Conservation (phyloP, 345 rosid species). For the Bruguiera parviflora region DNA sequence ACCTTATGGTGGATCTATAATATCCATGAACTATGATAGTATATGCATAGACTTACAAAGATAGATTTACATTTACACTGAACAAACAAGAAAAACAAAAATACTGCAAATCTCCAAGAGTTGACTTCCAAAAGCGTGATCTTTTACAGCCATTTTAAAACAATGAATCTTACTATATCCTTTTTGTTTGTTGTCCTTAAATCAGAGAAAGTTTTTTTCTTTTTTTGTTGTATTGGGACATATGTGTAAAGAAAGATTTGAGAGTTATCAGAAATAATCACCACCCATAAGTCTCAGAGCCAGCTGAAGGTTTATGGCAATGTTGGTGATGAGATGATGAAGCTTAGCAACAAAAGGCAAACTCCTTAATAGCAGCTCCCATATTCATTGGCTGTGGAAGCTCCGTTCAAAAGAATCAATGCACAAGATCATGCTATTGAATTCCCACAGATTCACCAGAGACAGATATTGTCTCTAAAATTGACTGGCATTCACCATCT, state of each 20-base stretch:
- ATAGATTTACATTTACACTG: too few relatives aligned
- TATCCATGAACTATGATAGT: too few relatives aligned
- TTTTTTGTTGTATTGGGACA: not conserved
- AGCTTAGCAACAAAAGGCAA: slow-evolving; percentile 10
- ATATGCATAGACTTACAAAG: too few relatives aligned
- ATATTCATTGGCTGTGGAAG: slow-evolving; percentile 9
- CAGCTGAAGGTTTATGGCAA: not conserved
- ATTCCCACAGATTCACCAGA: slow-evolving; percentile 26
- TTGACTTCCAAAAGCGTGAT: not conserved
- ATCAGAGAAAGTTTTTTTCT: too few relatives aligned
- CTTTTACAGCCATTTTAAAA: not conserved
- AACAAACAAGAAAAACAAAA: too few relatives aligned
- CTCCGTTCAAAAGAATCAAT: slow-evolving; percentile 10
- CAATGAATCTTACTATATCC: too few relatives aligned
- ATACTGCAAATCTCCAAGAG: not conserved
- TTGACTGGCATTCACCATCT: slow-evolving; percentile 41
- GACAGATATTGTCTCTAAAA: slow-evolving; percentile 39
- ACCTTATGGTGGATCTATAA: too few relatives aligned
- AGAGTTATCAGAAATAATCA: slow-evolving; percentile 9
- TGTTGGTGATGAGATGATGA: not conserved
- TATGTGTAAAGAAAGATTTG: slow-evolving; percentile 3
- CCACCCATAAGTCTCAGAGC: slow-evolving; percentile 1
- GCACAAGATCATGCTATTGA: slow-evolving; percentile 23
- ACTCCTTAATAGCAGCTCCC: not conserved
- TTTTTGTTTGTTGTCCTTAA: too few relatives aligned